These are phyloP conservation scores for Spinellus fusiger DNA, from an alignment of 192 early-diverging fungal species.

Conservation along the genomic window DNA sequence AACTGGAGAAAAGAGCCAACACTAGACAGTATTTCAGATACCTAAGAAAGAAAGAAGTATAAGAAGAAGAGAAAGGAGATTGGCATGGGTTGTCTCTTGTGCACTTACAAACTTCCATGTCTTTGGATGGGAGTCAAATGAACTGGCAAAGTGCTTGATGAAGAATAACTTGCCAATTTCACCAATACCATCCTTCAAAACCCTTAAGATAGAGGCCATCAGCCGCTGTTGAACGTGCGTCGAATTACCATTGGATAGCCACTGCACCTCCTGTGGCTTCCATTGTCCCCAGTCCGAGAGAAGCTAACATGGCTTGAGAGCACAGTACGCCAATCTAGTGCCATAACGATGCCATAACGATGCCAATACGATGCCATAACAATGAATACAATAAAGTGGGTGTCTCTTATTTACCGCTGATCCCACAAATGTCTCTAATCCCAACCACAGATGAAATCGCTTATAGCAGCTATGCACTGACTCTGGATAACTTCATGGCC, in stretches of 20 bases:
- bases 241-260: constrained; percentile 53
- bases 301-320: constrained; percentile 59
- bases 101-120: constrained; percentile 58
- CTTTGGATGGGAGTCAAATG: constrained; percentile 68
- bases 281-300: constrained; percentile 46
- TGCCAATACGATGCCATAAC: not conserved
- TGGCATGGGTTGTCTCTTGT: not conserved
- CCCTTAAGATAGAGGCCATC: constrained; percentile 26
- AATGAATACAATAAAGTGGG: not conserved
- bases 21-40: constrained; percentile 50
- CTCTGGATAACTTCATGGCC: constrained; percentile 45
- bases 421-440: constrained; percentile 58
- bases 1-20: constrained; percentile 55
- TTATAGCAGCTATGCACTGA: constrained; percentile 53
- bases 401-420: constrained; percentile 38
- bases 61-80: not conserved
- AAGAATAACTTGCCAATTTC: constrained; percentile 67
- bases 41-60: constrained; percentile 11
- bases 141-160: constrained; percentile 59
- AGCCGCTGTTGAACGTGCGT: too few relatives aligned
- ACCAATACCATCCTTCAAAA: constrained; percentile 62
- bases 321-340: constrained; percentile 61
- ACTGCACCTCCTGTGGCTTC: constrained; percentile 56
- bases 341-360: too few relatives aligned
- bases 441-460: constrained; percentile 52